Evolutionary conservation across 164 flowering plant species (phyloP), one percentile per base, ranked within the genome.

Genomic region (Litsea cubeba): DNA sequence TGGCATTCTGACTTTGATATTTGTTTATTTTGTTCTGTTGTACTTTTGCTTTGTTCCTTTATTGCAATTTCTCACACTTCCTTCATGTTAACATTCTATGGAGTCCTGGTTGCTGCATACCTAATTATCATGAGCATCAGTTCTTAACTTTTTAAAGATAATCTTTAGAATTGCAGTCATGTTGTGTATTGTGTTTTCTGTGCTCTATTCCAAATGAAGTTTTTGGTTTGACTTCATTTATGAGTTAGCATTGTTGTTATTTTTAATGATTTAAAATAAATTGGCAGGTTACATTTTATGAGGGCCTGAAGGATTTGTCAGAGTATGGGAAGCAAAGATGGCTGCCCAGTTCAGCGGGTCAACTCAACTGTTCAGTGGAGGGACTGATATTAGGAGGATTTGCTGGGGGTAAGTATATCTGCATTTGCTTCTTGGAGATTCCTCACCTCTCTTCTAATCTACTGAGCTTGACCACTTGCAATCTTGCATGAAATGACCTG

Each of bases 361-460:
- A 80, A 68, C 50, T 81, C 28, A 88, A 83, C 79, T 81, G 76
- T 80, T 84, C 96, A 50, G 0, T 92, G 12, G 97, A 91, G 81
- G 98, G 97, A 25, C 86, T 94, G 20, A 10, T 94, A 12, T 77
- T 94, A 71, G 98, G 98, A 79, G 98, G 98, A 78, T 73, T 94
- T 78, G 90, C 98, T 77, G 97, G 98, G 70, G 98, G 96, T 91
- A 84, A 72, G 86, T 83, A 28, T 77, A n/a, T 62, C 76, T 68
- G 50, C 63, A 25, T 71, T 35, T 74, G 72, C 66, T 35, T 68
- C 24, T 17, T 69, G 35, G 72, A 8, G 20, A 63, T 49, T 3
- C 25, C 60, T 20, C 12, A n/a, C 11, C 24, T 46, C 17, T 10
- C 7, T 23, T 10, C 12, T 40, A 20, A 72, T 58, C 60, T 54